Evolutionary conservation across 1,284 basidiomycete species (phyloP), one percentile per base, ranked within the genome.

Genomic region (Trichosporon inkin): DNA sequence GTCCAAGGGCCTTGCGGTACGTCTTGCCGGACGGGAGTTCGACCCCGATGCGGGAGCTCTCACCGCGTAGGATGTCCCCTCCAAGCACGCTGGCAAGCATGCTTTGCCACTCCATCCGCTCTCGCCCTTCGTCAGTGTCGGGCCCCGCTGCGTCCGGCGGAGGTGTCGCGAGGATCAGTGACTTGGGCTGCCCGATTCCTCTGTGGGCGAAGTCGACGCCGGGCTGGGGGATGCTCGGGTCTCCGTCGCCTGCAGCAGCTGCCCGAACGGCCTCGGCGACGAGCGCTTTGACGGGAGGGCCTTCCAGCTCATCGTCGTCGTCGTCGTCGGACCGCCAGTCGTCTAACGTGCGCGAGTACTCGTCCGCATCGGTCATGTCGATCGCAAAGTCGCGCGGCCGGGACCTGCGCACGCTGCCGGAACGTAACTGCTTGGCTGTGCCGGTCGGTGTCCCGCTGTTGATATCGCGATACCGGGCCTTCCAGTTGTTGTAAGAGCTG

Each of bases 101-200:
- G 38, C 88, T 88, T 76, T 94, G 91, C 93, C 93, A 97, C 77
- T 94, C 92, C 51, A 94, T 80, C 28, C 93, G 83, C 68, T 92
- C 90, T 63, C 84, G 83, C 67, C 90, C 88, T 68, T 89, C 86
- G 47, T 84, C 67, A 10, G 70, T 66, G 24, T 69, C 68, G 2
- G 66, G 61, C 1, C 55, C 59, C 1, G 62, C 60, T 1, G 62
- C 36, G 28, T 66, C 61, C 8, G 58, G 57, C 13, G 64, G 61
- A 10, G 64, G 62, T 28, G 61, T 59, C 5, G 61, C 52, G 3
- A 68, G 56, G 8, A 63, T 62, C 2, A 65, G 49, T 10, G 58
- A 60, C 56, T 61, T 62, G 14, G 63, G 61, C n/a, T 62, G 63
- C 13, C 63, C 63, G 14, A 65, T 58, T 2, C 63, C 63, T 7